Percentiles rank a stretch among this genome's conserved stretches.
These are phyloP conservation scores for Cladosporium sp. DNA, from an alignment of 2,329 filamentous ascomycete species.

Conservation along the genomic window DNA sequence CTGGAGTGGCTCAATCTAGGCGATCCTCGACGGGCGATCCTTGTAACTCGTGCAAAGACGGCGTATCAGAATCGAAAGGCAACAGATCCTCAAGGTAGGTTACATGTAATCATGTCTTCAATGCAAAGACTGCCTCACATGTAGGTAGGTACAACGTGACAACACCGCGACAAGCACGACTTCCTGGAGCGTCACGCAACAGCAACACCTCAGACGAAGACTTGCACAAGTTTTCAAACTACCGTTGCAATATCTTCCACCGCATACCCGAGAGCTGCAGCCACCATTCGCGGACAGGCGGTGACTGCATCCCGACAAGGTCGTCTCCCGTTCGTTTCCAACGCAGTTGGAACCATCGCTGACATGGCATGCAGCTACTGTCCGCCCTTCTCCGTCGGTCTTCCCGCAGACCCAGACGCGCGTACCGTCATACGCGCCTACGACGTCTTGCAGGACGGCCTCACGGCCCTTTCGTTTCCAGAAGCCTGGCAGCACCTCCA, in stretches of 20 bases:
- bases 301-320: neutral
- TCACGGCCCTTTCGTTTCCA: neutral
- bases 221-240: neutral
- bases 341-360: neutral
- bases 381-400: neutral
- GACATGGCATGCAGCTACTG: neutral
- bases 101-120: no score
- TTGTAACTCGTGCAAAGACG: no score
- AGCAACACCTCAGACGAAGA: neutral
- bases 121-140: no score
- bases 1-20: no score
- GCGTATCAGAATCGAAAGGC: no score
- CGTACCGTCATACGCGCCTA: neutral
- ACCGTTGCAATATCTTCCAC: neutral
- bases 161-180: no score
- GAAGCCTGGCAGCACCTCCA: neutral
- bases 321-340: neutral
- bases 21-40: no score
- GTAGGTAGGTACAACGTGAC: no score
- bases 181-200: no score
- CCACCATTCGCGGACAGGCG: neutral
- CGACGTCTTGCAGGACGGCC: neutral
- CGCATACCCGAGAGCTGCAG: neutral
- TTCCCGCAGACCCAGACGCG: neutral
- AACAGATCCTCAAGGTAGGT: no score